These are phyloP conservation scores for Marchantia polymorpha DNA, from an alignment of 225 moss, liverwort and hornwort species.

Conservation along the genomic window DNA sequence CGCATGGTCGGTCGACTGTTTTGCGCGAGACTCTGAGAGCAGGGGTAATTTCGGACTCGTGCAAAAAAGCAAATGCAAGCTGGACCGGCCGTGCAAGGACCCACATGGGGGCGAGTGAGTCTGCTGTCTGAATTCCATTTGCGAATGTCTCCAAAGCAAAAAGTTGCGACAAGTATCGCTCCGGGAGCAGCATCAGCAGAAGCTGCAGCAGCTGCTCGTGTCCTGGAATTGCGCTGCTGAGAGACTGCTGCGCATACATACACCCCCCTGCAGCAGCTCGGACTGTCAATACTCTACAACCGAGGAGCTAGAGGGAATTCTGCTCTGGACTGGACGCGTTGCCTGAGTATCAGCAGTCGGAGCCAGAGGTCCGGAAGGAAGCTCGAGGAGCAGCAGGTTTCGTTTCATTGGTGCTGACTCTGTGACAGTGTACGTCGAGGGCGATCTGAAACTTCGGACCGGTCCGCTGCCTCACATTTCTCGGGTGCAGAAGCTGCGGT, in stretches of 20 bases:
- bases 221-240: neutral
- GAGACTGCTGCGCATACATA: neutral
- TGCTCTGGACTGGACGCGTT: neutral
- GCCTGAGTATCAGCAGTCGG: neutral
- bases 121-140: conserved; percentile 8
- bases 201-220: neutral
- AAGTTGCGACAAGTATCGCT: neutral
- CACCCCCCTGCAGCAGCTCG: neutral
- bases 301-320: neutral
- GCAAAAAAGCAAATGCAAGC: conserved; percentile 13
- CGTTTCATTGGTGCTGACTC: neutral
- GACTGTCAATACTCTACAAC: neutral
- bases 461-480: neutral
- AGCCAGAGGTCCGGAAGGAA: neutral
- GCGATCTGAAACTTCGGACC: neutral
- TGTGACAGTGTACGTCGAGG: neutral
- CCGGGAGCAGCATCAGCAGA: no score
- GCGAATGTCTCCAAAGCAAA: conserved; percentile 1
- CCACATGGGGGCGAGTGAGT: neutral
- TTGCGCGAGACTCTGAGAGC: neutral
- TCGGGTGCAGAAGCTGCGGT: neutral
- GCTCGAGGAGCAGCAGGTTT: neutral
- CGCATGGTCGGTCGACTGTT: neutral
- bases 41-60: conserved; percentile 4
- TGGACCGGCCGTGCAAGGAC: conserved; percentile 6